phyloP scores from a whole-genome alignment of 192 early-diverging fungal genomes.

The Obelidium mucronatum region DNA sequence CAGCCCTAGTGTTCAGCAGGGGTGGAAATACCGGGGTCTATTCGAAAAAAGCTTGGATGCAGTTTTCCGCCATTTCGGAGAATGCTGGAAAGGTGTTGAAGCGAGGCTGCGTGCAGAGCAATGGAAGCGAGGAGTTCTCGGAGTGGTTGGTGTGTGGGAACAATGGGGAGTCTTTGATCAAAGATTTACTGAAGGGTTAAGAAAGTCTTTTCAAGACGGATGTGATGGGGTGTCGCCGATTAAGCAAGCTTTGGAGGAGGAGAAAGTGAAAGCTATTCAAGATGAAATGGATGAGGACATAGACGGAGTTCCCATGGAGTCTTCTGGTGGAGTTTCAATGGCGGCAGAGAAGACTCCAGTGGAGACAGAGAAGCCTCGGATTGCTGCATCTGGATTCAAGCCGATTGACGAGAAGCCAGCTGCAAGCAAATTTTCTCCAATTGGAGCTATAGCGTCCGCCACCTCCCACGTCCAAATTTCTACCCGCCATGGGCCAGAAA shows the following conservation, averaged over 20 bases:
- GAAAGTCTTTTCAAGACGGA: conserved; percentile 58
- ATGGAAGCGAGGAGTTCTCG: conserved; percentile 62
- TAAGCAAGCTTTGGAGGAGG: background rate
- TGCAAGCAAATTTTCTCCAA: background rate
- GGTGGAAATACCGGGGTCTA: conserved; percentile 81
- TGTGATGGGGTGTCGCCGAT: background rate
- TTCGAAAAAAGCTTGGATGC: conserved; percentile 68
- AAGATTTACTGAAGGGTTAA: conserved; percentile 65
- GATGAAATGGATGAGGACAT: conserved; percentile 51
- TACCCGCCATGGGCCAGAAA: background rate
- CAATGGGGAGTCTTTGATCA: conserved; percentile 87
- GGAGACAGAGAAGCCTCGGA: background rate
- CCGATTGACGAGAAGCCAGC: background rate
- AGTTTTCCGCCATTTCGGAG: conserved; percentile 76
- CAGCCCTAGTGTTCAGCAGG: conserved; percentile 76
- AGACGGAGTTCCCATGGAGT: conserved; percentile 53
- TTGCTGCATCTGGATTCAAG: conserved; percentile 13
- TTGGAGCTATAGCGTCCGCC: background rate
- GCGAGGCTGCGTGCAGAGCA: conserved; percentile 84
- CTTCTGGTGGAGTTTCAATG: background rate
- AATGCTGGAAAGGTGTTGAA: conserved; percentile 70
- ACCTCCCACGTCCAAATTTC: background rate
- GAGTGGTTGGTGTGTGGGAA: conserved; percentile 84
- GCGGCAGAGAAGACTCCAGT: background rate
- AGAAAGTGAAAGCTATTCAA: background rate